Conservation (phyloP, 2,329 filamentous ascomycete genomes). For the Calonectria multiphialidica region DNA sequence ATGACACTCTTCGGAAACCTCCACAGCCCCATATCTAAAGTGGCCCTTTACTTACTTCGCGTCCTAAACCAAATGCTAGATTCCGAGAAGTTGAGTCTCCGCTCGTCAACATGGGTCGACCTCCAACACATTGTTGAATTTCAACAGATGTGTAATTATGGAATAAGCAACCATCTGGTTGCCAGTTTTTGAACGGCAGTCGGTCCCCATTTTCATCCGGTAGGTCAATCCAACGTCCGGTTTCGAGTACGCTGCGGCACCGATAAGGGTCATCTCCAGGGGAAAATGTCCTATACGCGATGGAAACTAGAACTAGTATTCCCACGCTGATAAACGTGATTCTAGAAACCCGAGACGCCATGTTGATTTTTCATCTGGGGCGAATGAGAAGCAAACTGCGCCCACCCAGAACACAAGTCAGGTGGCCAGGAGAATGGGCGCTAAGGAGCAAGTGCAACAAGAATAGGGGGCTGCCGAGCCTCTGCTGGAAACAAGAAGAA, state of each 20-base stretch:
- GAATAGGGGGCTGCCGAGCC: no score
- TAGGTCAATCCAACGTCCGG: conserved; percentile 61
- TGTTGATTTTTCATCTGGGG: neutral
- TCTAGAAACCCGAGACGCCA: neutral
- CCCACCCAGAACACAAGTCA: no score
- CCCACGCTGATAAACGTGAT: neutral
- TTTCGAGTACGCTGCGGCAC: conserved; percentile 62
- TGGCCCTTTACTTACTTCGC: neutral
- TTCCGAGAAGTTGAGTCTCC: conserved; percentile 71
- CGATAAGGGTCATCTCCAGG: conserved; percentile 60
- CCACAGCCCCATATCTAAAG: neutral
- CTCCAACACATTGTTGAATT: conserved; percentile 62
- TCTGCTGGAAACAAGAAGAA: no score
- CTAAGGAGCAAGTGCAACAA: no score
- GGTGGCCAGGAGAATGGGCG: no score
- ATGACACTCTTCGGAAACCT: neutral
- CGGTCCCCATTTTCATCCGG: conserved; percentile 42
- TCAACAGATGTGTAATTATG: conserved; percentile 64
- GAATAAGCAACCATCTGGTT: conserved; percentile 69
- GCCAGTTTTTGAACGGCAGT: conserved; percentile 61
- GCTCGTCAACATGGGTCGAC: conserved; percentile 64
- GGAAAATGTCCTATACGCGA: neutral
- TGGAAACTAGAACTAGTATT: neutral
- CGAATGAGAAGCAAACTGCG: no score
- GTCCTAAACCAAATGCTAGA: conserved; percentile 60